These are phyloP conservation scores for Carex parvula DNA, from an alignment of 176 grass and related monocot species.

Conservation along the genomic window DNA sequence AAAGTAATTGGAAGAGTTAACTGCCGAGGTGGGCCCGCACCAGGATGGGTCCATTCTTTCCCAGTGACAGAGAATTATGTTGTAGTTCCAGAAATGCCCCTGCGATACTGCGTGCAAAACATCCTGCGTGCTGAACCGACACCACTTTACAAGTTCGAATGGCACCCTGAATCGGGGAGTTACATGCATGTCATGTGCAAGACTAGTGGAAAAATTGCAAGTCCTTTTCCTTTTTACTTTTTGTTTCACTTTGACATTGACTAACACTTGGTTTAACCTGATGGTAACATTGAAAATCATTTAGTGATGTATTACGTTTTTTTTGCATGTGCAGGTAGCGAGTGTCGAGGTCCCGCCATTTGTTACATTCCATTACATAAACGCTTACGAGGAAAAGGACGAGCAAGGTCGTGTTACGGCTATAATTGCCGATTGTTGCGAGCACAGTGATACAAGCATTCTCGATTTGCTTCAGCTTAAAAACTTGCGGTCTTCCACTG, in stretches of 20 bases:
- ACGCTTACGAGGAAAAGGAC: conserved; percentile 90
- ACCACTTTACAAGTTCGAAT: conserved; percentile 97
- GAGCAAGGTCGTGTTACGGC: conserved; percentile 65
- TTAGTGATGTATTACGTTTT: background rate
- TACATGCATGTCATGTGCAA: conserved; percentile 99
- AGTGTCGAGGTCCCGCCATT: conserved; percentile 92
- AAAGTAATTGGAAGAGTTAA: conserved; percentile 69
- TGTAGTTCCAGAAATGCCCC: conserved; percentile 93
- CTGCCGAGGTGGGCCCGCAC: conserved; percentile 78
- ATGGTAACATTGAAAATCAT: background rate
- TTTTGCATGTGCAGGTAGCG: conserved; percentile 42
- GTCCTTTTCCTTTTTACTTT: background rate
- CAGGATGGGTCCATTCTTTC: conserved; percentile 99
- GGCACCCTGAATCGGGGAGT: conserved; percentile 69
- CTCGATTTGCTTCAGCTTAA: conserved; percentile 83
- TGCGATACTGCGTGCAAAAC: conserved; percentile 83
- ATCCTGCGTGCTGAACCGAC: conserved; percentile 89
- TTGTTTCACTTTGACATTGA: background rate
- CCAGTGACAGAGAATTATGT: conserved; percentile 83
- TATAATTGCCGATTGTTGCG: conserved; percentile 89
- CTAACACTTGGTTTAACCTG: background rate
- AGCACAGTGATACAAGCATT: conserved; percentile 81
- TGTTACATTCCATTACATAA: conserved; percentile 99
- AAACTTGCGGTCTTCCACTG: conserved; percentile 51
- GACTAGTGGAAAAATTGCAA: conserved; percentile 82